Evolutionary conservation across 805 yeast species (phyloP).

Genomic region (Jamesozyma rosinii): DNA sequence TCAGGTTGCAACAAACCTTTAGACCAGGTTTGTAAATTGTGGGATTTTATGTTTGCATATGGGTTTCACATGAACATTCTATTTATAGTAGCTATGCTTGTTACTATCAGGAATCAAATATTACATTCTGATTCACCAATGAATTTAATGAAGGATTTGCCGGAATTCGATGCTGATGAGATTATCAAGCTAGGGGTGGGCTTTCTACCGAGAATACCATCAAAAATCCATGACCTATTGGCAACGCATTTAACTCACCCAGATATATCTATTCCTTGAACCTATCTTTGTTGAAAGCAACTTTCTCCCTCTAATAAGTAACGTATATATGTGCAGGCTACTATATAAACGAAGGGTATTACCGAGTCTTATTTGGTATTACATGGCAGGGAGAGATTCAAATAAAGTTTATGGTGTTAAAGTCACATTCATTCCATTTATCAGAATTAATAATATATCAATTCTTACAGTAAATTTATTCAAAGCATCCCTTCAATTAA

Average conservation of each 20-base stretch:
- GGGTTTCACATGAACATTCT: conserved; percentile 83
- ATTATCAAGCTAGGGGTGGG: conserved; percentile 72
- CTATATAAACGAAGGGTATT: too few species aligned
- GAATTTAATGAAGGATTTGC: conserved; percentile 57
- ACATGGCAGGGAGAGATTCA: too few species aligned
- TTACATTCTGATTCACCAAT: conserved; percentile 55
- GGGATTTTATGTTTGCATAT: conserved; percentile 89
- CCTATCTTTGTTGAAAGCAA: too few species aligned
- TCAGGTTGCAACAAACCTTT: conserved; percentile 86
- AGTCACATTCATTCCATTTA: too few species aligned
- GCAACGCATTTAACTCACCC: conserved; percentile 27
- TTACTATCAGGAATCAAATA: conserved; percentile 56
- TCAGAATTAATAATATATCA: too few species aligned
- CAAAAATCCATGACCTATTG: conserved; percentile 39
- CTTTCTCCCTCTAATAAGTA: too few species aligned
- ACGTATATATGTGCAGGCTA: too few species aligned
- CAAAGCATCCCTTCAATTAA: too few species aligned
- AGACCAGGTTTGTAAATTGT: conserved; percentile 59
- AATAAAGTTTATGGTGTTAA: too few species aligned
- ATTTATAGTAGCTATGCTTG: conserved; percentile 70
- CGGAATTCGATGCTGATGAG: conserved; percentile 60
- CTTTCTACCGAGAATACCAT: conserved; percentile 67
- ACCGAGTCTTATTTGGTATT: too few species aligned
- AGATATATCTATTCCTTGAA: background rate
- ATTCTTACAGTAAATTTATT: too few species aligned